Base-by-base conservation (phyloP, 306 rosid species). In the Vachellia pachyceras region DNA sequence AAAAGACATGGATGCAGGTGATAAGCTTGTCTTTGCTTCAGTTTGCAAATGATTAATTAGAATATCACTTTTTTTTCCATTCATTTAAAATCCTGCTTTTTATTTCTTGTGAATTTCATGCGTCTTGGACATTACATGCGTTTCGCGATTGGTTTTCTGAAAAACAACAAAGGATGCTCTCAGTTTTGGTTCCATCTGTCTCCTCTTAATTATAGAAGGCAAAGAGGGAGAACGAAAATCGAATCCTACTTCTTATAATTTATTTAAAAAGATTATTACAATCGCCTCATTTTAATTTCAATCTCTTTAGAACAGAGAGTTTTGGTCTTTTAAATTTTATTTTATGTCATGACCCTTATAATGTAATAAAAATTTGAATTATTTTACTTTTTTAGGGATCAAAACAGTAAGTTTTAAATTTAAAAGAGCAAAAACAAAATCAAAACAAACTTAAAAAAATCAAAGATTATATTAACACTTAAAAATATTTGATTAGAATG, bases 1-100 rank as follows among this genome's bases (percentile, higher is more conserved):
- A 42, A 37, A 8, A 84, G 20, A 88, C 88, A 4, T 87, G 85
- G 83, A 54, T 90, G 3, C 90, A 90, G 92, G 94, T 90, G 55
- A 54, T 3, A 37, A 18, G 15, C 64, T 20, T 22, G 15, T 22
- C 22, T 29, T 57, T 57, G 64, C 13, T n/a, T 8, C 33, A 57
- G 33, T 57, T 57, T 57, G 15, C 22, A 7, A 6, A 52, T 18
- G 22, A 52, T 14, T n/a, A 52, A n/a, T n/a, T n/a, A n/a, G 8
- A 1, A 50, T 4, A 58, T 58, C 6, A 0, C 15, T 0, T 10
- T 10, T 47, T 22, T 4, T 23, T 60, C 12, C 14, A 60, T 60
- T 60, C 39, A 11, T 11, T 12, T 25, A 5, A 60, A 25, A 23
- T 12, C 17, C 66, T 58, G 0, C 14, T 23, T 4, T 60, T 3